Evolutionary conservation across 2,329 filamentous ascomycete species (phyloP), one percentile per base, ranked within the genome.

Genomic region (Colletotrichum lentis): DNA sequence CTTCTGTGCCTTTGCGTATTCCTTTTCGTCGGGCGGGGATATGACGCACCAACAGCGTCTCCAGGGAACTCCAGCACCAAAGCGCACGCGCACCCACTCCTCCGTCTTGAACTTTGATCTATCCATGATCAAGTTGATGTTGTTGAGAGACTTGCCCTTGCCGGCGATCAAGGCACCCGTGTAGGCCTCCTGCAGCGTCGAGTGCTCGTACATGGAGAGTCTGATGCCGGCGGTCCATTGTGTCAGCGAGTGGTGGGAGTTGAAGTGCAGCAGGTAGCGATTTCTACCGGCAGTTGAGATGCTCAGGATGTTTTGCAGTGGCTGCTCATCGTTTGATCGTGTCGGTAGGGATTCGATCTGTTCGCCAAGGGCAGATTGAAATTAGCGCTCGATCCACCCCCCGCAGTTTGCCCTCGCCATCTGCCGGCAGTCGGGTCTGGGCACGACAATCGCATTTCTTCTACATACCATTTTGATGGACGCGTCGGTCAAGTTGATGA

Each of bases 161-260:
- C 94, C 96, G 12, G 96, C 96, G 75, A 99, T 96, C 52, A 99
- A 83, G 22, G 95, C 95, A 7, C 96, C 96, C 0, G 96, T 99
- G 77, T 99, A 99, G 1, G 96, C 94, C 80, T 99, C 96, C 76
- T 98, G 95, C 41, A 99, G 83, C 0, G 93, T 93, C 1, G 94
- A 90, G 75, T 98, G 92, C 81, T 99, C 96, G 77, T 90, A 98
- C 87, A 98, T 97, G 74, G 95, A 88, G 24, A 99, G 87, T 54
- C 96, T 90, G 72, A 99, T 98, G 52, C 91, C 93, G 18, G 96
- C 91, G 1, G 96, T 97, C 96, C 96, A 99, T 80, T 98, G 94
- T 3, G 94, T 91, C 62, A 99, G 83, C 0, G 95, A 97, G 76
- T 97, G 92, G 72, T 95, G 89, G 0, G 95, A 97, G 78, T 96